Conservation (phyloP, 805 yeast genomes). For the Metschnikowia similis region DNA sequence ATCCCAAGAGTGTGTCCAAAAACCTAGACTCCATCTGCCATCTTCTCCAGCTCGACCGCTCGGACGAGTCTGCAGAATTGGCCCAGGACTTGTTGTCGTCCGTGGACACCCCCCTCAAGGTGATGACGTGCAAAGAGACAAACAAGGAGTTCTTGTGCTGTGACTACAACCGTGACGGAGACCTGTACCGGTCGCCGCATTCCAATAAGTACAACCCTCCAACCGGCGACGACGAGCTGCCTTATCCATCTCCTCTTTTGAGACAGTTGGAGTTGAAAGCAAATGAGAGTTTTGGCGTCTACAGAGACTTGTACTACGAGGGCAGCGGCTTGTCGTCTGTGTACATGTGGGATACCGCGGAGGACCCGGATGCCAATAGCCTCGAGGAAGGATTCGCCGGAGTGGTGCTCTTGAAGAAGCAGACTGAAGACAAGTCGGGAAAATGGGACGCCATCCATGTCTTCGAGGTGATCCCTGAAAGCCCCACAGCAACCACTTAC, state of each 20-base stretch:
- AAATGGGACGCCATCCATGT: constrained; percentile 95
- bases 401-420: constrained; percentile 79
- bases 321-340: constrained; percentile 83
- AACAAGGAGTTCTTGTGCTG: constrained; percentile 77
- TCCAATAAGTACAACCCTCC: constrained; percentile 65
- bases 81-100: constrained; percentile 86
- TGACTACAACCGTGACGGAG: constrained; percentile 94
- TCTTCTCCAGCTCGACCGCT: constrained; percentile 24
- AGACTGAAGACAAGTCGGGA: constrained; percentile 46
- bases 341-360: constrained; percentile 86
- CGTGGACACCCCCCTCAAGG: constrained; percentile 77
- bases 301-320: constrained; percentile 90
- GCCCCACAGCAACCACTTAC: constrained; percentile 44
- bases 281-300: constrained; percentile 87
- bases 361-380: constrained; percentile 39
- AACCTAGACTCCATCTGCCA: constrained; percentile 49
- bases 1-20: constrained; percentile 55
- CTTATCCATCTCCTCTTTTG: constrained; percentile 62
- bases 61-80: constrained; percentile 41
- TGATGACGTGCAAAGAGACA: constrained; percentile 44
- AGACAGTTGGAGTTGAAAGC: constrained; percentile 75
- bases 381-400: constrained; percentile 74
- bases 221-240: constrained; percentile 46
- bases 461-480: constrained; percentile 58
- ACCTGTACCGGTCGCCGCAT: constrained; percentile 90